These are phyloP conservation scores for Neoarthrinium moseri DNA, from an alignment of 2,329 filamentous ascomycete species.

Conservation along the genomic window DNA sequence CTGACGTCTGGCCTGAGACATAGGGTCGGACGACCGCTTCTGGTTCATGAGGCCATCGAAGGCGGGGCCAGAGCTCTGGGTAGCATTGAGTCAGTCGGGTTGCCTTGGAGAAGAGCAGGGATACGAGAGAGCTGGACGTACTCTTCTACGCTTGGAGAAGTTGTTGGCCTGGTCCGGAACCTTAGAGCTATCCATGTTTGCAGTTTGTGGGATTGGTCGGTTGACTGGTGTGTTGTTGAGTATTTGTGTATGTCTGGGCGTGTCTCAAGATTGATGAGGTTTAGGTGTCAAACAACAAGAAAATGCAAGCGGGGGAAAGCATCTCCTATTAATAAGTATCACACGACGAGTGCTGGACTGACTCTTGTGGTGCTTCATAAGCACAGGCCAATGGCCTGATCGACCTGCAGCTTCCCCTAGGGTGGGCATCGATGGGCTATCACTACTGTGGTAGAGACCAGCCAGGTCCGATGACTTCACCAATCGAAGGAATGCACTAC, in stretches of 20 bases:
- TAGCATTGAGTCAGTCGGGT: neutral
- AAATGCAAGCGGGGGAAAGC: neutral
- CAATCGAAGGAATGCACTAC: constrained; percentile 2
- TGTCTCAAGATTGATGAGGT: neutral
- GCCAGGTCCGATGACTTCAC: constrained; percentile 9
- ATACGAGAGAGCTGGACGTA: neutral
- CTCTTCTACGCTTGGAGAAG: constrained; percentile 7
- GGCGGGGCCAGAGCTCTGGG: constrained; percentile 45
- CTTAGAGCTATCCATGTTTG: constrained; percentile 11
- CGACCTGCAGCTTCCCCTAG: neutral
- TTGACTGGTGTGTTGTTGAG: neutral
- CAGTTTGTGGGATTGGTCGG: neutral
- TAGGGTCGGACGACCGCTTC: constrained; percentile 45
- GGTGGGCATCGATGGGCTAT: neutral
- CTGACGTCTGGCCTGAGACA: constrained; percentile 45
- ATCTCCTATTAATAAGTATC: neutral
- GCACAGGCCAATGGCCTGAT: neutral
- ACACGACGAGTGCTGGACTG: too few species aligned
- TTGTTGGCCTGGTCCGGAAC: constrained; percentile 2
- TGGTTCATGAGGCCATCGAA: constrained; percentile 52
- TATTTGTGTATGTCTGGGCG: neutral
- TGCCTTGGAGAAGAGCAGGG: neutral
- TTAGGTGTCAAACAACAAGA: too few species aligned
- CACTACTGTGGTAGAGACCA: neutral
- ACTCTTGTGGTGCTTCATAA: neutral